A percentile compares a stretch with the other conserved stretches of the same genome.
These are phyloP conservation scores for Aspergillus persii DNA, from an alignment of 2,329 filamentous ascomycete genomes.

Conservation along the genomic window DNA sequence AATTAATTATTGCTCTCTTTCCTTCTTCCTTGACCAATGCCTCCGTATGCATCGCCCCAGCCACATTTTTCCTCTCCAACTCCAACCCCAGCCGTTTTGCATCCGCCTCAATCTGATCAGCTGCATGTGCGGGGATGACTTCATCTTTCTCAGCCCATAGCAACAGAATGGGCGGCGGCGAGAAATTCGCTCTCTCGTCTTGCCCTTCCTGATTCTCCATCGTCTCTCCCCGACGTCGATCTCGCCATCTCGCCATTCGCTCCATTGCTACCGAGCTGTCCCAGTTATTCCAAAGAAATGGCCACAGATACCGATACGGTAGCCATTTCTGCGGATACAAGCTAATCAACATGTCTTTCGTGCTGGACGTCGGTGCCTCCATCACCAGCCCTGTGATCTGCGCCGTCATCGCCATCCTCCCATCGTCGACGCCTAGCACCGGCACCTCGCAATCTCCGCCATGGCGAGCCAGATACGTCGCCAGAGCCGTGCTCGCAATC, in stretches of 20 bases:
- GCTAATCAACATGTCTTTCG: slow-evolving; percentile 66
- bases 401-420: too few species aligned
- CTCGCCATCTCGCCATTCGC: slow-evolving; percentile 32
- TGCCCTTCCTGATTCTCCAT: background rate
- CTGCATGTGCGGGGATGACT: slow-evolving; percentile 41
- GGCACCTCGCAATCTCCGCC: too few species aligned
- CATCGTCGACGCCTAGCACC: too few species aligned
- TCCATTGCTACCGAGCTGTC: slow-evolving; percentile 45
- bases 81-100: slow-evolving; percentile 36
- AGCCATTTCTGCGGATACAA: slow-evolving; percentile 78
- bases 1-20: slow-evolving; percentile 36
- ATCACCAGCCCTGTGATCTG: slow-evolving; percentile 57
- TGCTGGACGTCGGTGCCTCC: slow-evolving; percentile 73
- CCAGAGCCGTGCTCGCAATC: slow-evolving; percentile 63
- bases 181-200: background rate
- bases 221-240: background rate
- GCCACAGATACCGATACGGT: slow-evolving; percentile 72
- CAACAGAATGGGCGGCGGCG: slow-evolving; percentile 36
- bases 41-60: slow-evolving; percentile 52
- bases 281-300: slow-evolving; percentile 66
- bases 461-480: slow-evolving; percentile 34
- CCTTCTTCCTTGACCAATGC: slow-evolving; percentile 45
- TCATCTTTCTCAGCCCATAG: slow-evolving; percentile 45
- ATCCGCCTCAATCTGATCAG: slow-evolving; percentile 31
- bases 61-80: slow-evolving; percentile 39